phyloP scores from a whole-genome alignment of 148 eudicot genomes.

The Vaccinium corymbosum region DNA sequence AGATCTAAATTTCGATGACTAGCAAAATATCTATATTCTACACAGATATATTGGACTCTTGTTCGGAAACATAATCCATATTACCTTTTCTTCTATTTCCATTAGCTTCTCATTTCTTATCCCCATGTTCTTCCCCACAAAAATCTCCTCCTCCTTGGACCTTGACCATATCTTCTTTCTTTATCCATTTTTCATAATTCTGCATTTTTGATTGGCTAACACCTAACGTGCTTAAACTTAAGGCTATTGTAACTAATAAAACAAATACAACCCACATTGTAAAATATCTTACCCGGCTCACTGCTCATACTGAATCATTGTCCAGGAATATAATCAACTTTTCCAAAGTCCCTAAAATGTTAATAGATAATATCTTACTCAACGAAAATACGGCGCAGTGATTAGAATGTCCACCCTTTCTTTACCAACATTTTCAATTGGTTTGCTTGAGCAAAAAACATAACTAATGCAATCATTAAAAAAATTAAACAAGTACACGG shows the following conservation, averaged over 20 bases:
- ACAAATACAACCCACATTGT: not conserved
- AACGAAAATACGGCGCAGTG: not conserved
- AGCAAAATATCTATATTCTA: not conserved
- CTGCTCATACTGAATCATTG: not conserved
- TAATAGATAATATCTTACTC: not conserved
- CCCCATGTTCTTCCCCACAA: not conserved
- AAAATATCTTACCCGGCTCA: not conserved
- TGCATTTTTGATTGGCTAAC: not conserved
- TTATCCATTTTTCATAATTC: not conserved
- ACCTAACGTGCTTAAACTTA: not conserved
- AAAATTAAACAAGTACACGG: not conserved
- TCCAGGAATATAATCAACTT: not conserved
- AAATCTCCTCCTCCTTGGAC: not conserved
- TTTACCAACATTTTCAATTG: not conserved
- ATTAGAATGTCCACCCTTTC: not conserved
- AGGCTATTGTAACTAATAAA: not conserved
- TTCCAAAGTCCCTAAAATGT: not conserved
- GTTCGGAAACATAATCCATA: not conserved
- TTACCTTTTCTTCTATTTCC: not conserved
- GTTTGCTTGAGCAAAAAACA: not conserved
- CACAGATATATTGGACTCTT: not conserved
- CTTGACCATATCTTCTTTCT: not conserved
- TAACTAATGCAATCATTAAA: slow-evolving; percentile 6
- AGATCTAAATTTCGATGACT: not conserved
- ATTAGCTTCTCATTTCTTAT: slow-evolving; percentile 2